Base-by-base conservation (phyloP, 1,284 basidiomycete genomes). In the Singerocomus rubriflavus region DNA sequence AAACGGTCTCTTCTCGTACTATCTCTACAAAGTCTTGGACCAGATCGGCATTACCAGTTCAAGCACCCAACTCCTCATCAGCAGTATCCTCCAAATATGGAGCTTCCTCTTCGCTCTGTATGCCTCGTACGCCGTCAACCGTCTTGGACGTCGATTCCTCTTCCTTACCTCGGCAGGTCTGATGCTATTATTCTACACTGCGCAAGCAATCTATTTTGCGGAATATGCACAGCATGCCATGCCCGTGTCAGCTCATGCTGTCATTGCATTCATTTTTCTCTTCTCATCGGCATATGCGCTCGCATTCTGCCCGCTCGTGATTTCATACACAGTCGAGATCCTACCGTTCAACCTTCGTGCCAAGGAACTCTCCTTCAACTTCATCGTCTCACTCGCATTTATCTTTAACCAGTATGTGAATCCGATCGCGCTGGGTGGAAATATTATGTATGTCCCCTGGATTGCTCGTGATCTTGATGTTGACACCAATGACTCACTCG, bases 331-430 rank as follows among this genome's bases (percentile, higher is more conserved):
- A 25, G 77, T 88, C 44, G 87, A 89, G 67, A 89, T 89, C 67
- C 66, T 89, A 17, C 87, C 87, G 5, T 88, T 75, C 72, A 68
- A 73, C 30, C 74, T 91, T 46, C 86, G 88, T 61, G 85, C 90
- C 46, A 90, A 90, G 73, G 88, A 88, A 47, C 81, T 91, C 55
- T 65, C 88, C 43, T 86, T 87, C 74, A 84, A 82, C 72, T 83
- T 88, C 56, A 68, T 76, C 51, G 78, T 86, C 58, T 84, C 82
- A 17, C 57, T 67, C 86, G n/a, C n/a, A n/a, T n/a, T n/a, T n/a
- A n/a, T n/a, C n/a, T n/a, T n/a, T n/a, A n/a, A n/a, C n/a, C n/a
- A 89, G 69, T 91, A 88, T 58, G 81, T 86, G 63, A 91, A 91
- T 71, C 88, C 88, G n/a, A 77, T 91, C 59, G 88, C 85, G 4